These are phyloP conservation scores for Holtermanniella nyarrowii DNA, from an alignment of 768 basidiomycete species.

Conservation along the genomic window DNA sequence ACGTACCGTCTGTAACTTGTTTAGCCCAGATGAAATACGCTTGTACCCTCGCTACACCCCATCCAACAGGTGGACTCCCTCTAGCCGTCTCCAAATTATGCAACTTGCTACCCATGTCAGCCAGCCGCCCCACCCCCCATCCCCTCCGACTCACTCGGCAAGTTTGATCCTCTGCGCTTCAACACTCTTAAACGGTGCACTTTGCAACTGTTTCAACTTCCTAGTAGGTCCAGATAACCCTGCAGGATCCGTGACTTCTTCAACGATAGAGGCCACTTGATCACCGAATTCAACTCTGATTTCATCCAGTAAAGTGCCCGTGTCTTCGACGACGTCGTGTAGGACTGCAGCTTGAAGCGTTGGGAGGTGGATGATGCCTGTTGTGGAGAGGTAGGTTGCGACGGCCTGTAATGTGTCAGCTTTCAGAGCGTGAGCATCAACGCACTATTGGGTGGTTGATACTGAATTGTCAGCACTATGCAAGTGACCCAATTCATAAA, in stretches of 20 bases:
- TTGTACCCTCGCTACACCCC: conserved; percentile 32
- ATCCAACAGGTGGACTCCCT: conserved; percentile 36
- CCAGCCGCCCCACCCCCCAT: not conserved
- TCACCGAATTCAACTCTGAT: not conserved
- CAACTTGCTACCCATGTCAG: conserved; percentile 23
- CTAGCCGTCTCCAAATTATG: conserved; percentile 37
- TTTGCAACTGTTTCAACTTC: conserved; percentile 30
- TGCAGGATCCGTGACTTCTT: conserved; percentile 38
- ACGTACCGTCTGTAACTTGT: not conserved
- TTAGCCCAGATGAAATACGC: conserved; percentile 36
- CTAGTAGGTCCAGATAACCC: conserved; percentile 18
- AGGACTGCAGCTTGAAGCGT: conserved; percentile 38
- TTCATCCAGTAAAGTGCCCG: conserved; percentile 32
- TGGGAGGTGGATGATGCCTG: conserved; percentile 33
- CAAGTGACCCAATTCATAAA: not conserved
- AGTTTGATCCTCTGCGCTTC: conserved; percentile 39
- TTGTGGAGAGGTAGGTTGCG: conserved; percentile 33
- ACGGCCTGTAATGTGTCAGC: conserved; percentile 20
- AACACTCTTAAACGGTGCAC: conserved; percentile 28
- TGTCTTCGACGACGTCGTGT: conserved; percentile 43
- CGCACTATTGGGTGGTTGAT: conserved; percentile 40
- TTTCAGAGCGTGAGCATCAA: not conserved
- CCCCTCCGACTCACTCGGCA: conserved; percentile 25
- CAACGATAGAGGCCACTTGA: not conserved
- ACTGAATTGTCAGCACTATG: conserved; percentile 6